Base-by-base conservation (phyloP, 2,329 filamentous ascomycete species). In the Chaetomium globosum region DNA sequence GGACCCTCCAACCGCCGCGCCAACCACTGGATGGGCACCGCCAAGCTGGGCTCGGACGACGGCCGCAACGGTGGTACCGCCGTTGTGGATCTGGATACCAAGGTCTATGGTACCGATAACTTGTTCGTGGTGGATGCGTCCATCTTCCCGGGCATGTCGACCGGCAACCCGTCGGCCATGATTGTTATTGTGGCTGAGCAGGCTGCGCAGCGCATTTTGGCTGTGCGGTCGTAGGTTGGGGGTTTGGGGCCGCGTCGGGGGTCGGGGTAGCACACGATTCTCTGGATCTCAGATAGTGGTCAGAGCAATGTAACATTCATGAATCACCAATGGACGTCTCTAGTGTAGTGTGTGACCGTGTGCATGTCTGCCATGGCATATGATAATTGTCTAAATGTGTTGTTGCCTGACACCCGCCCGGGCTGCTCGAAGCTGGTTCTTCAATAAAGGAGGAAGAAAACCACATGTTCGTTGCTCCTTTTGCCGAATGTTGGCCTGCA, bases 81-180 rank as follows among this genome's bases (percentile, higher is more conserved):
- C 1, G 87, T 90, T 2, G 87, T 89, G 1, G 87, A 89, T 69
- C 74, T 80, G 12, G 79, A 89, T 75, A 84, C 86, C 64, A 85
- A 83, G 75, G 86, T 90, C 6, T 89, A 85, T 71, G 87, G 87
- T 46, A 89, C 85, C 0, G 85, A 89, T 71, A 89, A 90, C 75
- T 78, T 89, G 53, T 89, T 87, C 71, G 84, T 90, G 16, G 85
- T 90, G 4, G 88, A 91, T 71, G 88, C 85, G 0, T 85, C 83
- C 67, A 87, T 91, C 71, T 89, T 90, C 77, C 88, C 89, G 0
- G 88, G 89, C 68, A 84, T 90, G 70, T 82, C 87, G 2, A 87
- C 87, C 0, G 86, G 87, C 21, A 92, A 92, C 76, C 89, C 89
- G 1, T 84, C 85, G 56, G 83, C 86, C 1, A 83, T 86, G 48